Evolutionary conservation across 176 grass and related monocot genomes (phyloP).

Genomic region (Guadua angustifolia): DNA sequence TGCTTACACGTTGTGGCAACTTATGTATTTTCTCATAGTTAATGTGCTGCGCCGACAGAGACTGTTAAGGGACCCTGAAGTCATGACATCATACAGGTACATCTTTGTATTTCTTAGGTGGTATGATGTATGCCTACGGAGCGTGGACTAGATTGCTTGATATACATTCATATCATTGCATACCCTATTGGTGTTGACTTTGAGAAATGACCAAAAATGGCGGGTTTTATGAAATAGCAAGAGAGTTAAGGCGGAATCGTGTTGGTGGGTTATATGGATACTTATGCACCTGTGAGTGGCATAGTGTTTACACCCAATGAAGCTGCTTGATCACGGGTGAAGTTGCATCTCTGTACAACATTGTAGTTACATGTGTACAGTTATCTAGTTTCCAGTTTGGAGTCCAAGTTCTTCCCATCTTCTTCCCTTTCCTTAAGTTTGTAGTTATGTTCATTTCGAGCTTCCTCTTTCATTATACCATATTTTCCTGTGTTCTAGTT

Average conservation of each 20-base stretch:
- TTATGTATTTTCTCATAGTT: constrained; percentile 89
- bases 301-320: not conserved
- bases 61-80: constrained; percentile 86
- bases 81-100: constrained; percentile 99
- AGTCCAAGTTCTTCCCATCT: not conserved
- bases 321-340: not conserved
- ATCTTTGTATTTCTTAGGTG: constrained; percentile 26
- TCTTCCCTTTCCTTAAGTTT: not conserved
- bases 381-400: constrained; percentile 17
- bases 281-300: not conserved
- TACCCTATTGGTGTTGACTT: constrained; percentile 19
- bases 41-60: constrained; percentile 87
- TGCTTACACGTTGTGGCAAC: constrained; percentile 95
- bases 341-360: not conserved
- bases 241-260: not conserved
- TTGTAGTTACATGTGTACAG: not conserved
- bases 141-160: constrained; percentile 13
- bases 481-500: not conserved
- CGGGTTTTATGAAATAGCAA: not conserved
- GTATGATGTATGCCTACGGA: not conserved
- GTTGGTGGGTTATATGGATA: not conserved
- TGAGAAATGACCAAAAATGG: not conserved
- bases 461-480: not conserved
- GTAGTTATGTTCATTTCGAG: not conserved
- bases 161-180: constrained; percentile 6